phyloP scores from a whole-genome alignment of 257 asterid species.

The Euphrasia confusa region DNA sequence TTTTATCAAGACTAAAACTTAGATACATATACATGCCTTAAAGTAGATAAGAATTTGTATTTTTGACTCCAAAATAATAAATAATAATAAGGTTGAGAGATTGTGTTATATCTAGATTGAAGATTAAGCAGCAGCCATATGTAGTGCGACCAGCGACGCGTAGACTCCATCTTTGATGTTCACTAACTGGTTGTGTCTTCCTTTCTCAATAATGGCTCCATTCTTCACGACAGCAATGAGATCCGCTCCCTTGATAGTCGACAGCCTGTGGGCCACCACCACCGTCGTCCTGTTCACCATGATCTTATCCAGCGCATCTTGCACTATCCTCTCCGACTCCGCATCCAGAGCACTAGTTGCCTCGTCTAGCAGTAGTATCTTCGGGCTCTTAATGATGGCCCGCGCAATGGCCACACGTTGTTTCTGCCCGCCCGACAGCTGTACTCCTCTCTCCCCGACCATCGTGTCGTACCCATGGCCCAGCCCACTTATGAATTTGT shows the following conservation, averaged over 20 bases:
- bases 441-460: constrained; percentile 82
- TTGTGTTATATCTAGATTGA: no score
- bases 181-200: constrained; percentile 62
- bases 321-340: constrained; percentile 76
- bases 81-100: no score
- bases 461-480: constrained; percentile 72
- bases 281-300: constrained; percentile 74
- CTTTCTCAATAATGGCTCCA: constrained; percentile 74
- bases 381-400: constrained; percentile 70
- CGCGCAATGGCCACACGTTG: constrained; percentile 92
- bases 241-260: constrained; percentile 76
- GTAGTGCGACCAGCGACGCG: constrained; percentile 68
- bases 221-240: constrained; percentile 76
- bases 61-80: no score
- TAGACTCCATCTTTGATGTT: constrained; percentile 62
- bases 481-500: constrained; percentile 76
- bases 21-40: no score
- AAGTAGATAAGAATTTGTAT: no score
- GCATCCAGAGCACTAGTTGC: constrained; percentile 85
- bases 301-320: constrained; percentile 74
- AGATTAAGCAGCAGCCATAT: constrained; percentile 27
- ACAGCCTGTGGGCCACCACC: constrained; percentile 78
- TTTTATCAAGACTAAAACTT: no score
- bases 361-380: constrained; percentile 71
- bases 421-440: constrained; percentile 84